phyloP scores from a whole-genome alignment of 2,329 filamentous ascomycete species.

The Whalleya microplaca region DNA sequence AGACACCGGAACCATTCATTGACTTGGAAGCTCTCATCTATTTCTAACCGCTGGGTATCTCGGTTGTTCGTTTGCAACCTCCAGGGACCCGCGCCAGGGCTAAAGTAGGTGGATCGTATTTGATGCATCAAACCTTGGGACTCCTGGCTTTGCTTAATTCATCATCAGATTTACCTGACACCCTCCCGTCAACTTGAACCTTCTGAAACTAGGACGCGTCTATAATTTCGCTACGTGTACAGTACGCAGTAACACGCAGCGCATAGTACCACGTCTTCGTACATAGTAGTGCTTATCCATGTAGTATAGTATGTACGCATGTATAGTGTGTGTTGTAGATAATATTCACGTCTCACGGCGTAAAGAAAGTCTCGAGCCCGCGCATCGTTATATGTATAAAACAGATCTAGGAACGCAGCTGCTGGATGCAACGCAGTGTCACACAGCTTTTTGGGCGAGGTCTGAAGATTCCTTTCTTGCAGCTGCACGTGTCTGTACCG shows the following conservation, averaged over 20 bases:
- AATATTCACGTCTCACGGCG: background rate
- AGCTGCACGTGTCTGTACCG: background rate
- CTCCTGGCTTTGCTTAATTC: background rate
- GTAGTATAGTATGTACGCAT: too few species aligned
- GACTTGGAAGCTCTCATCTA: background rate
- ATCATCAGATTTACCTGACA: background rate
- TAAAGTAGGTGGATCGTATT: background rate
- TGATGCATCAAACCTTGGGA: background rate
- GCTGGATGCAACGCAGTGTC: background rate
- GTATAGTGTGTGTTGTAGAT: too few species aligned
- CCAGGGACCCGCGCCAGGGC: constrained; percentile 2
- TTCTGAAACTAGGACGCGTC: background rate
- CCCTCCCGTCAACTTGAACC: background rate
- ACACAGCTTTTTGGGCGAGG: background rate
- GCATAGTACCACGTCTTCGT: too few species aligned
- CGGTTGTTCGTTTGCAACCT: constrained; percentile 13
- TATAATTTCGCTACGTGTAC: too few species aligned
- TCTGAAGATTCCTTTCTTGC: background rate
- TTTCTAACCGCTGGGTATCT: constrained; percentile 18
- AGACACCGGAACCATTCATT: background rate
- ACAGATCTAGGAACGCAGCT: background rate
- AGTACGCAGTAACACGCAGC: too few species aligned
- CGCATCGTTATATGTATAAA: background rate
- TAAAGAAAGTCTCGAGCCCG: background rate
- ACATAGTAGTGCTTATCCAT: too few species aligned